Conservation (phyloP, 1,284 basidiomycete genomes). For the Wolfiporia cocos region DNA sequence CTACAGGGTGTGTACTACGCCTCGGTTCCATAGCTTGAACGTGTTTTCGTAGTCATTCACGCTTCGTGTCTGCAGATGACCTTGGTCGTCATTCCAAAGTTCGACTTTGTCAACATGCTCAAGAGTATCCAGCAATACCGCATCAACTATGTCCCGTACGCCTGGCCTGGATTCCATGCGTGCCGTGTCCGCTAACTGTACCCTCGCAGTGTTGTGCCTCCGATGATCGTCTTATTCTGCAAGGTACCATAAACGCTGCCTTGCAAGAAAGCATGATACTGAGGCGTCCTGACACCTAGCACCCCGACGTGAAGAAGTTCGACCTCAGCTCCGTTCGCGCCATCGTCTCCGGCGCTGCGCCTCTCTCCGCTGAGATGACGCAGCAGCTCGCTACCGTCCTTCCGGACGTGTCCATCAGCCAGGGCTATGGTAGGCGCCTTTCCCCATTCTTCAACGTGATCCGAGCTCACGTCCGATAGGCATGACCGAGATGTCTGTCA, state of each 20-base stretch:
- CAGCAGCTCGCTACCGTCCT: conserved; percentile 46
- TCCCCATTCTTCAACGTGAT: background rate
- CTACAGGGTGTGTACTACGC: conserved; percentile 39
- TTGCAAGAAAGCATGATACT: no score
- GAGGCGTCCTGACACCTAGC: conserved; percentile 32
- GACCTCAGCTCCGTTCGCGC: conserved; percentile 55
- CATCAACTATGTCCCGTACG: conserved; percentile 57
- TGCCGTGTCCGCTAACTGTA: conserved; percentile 12
- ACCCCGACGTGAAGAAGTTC: conserved; percentile 60
- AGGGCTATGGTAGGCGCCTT: conserved; percentile 49
- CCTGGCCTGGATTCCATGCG: conserved; percentile 6
- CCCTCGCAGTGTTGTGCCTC: conserved; percentile 50
- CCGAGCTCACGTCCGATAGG: background rate
- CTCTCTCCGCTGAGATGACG: conserved; percentile 61
- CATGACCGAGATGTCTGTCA: conserved; percentile 45
- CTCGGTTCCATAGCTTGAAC: conserved; percentile 2
- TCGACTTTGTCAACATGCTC: conserved; percentile 61
- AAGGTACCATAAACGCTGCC: conserved; percentile 19
- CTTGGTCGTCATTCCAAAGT: conserved; percentile 65
- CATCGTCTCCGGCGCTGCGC: conserved; percentile 68
- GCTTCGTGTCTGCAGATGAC: conserved; percentile 13
- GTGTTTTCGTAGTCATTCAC: background rate
- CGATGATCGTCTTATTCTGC: conserved; percentile 46
- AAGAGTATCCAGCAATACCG: conserved; percentile 59
- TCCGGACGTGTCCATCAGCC: conserved; percentile 55